Evolutionary conservation across 345 rosid genomes (phyloP).

Genomic region (Garcia nutans): DNA sequence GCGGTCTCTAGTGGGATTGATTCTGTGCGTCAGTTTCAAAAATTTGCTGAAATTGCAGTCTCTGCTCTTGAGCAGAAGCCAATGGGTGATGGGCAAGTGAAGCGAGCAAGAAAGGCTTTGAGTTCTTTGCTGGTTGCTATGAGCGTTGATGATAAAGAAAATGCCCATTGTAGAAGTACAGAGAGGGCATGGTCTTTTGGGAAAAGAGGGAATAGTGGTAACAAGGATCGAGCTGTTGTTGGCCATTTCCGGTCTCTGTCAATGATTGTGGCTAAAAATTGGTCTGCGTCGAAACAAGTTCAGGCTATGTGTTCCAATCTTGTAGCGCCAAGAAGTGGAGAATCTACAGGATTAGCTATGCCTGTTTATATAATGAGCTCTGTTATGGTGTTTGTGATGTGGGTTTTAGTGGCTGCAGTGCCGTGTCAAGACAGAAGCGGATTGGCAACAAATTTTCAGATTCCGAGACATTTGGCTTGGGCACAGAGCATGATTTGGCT

Average conservation of each 20-base stretch:
- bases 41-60: constrained; percentile 69
- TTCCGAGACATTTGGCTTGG: constrained; percentile 79
- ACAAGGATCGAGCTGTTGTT: constrained; percentile 37
- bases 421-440: constrained; percentile 96
- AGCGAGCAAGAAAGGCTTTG: constrained; percentile 76
- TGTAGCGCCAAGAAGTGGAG: constrained; percentile 67
- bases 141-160: constrained; percentile 41
- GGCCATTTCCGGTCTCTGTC: constrained; percentile 49
- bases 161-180: constrained; percentile 37
- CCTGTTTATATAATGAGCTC: constrained; percentile 73
- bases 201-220: constrained; percentile 41
- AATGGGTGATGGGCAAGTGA: constrained; percentile 77
- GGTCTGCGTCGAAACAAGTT: constrained; percentile 96
- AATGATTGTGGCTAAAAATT: constrained; percentile 74
- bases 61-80: constrained; percentile 67
- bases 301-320: constrained; percentile 73
- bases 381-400: constrained; percentile 67
- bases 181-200: constrained; percentile 90
- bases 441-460: constrained; percentile 58
- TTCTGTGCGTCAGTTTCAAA: constrained; percentile 64
- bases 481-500: constrained; percentile 65
- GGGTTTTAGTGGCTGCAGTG: constrained; percentile 78
- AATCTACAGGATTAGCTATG: constrained; percentile 56
- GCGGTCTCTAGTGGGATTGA: constrained; percentile 78
- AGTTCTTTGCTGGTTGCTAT: constrained; percentile 42